phyloP scores from a whole-genome alignment of 176 grass and related monocot genomes.

The Canna indica region DNA sequence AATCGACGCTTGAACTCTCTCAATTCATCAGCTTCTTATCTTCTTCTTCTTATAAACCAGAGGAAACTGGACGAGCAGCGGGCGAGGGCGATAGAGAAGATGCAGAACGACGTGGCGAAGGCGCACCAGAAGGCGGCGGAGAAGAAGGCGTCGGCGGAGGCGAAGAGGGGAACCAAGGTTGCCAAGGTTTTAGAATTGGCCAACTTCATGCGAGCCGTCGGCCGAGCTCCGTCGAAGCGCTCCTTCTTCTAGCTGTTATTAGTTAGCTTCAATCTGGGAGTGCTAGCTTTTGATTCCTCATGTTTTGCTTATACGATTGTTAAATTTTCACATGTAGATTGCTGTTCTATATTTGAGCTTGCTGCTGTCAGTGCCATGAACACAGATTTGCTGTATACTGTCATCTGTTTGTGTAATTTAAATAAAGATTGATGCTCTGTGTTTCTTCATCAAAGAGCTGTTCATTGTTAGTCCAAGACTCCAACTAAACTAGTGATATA shows the following conservation, averaged over 20 bases:
- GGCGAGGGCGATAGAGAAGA: conserved; percentile 75
- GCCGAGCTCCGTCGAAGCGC: conserved; percentile 73
- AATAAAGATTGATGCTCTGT: not conserved
- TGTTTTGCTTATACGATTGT: too few species aligned
- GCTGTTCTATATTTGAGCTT: not conserved
- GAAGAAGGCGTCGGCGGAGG: conserved; percentile 89
- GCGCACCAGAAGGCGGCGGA: conserved; percentile 82
- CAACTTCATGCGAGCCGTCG: conserved; percentile 85
- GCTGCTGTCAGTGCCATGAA: not conserved
- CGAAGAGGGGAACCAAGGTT: conserved; percentile 69
- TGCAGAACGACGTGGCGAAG: conserved; percentile 82
- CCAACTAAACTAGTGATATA: too few species aligned
- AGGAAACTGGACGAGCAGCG: conserved; percentile 82
- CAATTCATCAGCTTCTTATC: not conserved
- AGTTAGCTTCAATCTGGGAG: not conserved
- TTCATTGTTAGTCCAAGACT: too few species aligned
- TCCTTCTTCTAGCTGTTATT: conserved; percentile 60
- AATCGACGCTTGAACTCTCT: not conserved
- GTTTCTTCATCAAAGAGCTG: too few species aligned
- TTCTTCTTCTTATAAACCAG: conserved; percentile 9
- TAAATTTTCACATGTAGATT: not conserved
- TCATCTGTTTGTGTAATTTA: not conserved
- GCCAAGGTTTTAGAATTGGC: conserved; percentile 76
- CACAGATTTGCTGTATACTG: not conserved
- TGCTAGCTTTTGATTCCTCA: not conserved